Evolutionary conservation across 1,139 yeast genomes (phyloP), one percentile per base, ranked within the genome.

Genomic region (Hanseniaspora sp.): DNA sequence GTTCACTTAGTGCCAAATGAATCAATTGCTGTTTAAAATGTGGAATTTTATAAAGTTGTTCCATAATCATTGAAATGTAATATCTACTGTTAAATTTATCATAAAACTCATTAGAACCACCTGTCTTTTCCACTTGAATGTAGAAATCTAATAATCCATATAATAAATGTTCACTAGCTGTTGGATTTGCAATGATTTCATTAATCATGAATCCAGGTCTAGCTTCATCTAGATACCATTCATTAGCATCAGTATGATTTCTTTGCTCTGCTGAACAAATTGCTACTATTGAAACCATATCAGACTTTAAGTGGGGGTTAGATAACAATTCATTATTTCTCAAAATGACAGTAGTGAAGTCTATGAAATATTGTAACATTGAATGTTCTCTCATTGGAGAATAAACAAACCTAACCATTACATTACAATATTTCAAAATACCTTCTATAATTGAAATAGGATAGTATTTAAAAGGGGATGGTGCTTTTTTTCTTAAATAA

Each of bases 121-220:
- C 98, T 0, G 98, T 94, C 64, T 86, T 87, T 66, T 92, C 99
- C 56, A 90, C 92, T 76, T 86, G 88, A 44, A 92, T 95, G 67
- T 92, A 92, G 60, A 88, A 85, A 63, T 87, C 94, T 69, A 92
- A 76, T 57, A 92, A 74, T 0, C 95, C 84, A 63, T 86, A 90
- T 57, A 92, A 72, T 56, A 94, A 67, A 64, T 90, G 81, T 49
- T 82, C 74, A 46, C 72, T 70, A 0, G 87, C 84, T 49, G 84
- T 64, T 53, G 77, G 75, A 62, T 87, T 81, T 11, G 80, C 71
- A 61, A 76, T 80, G 67, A 87, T 82, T 6, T 82, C 74, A 12
- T 75, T 74, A 56, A 81, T 73, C 75, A 88, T 79, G 58, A 83
- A 83, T 0, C 97, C 98, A 3, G 86, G 82, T 12, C 69, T 48